A percentile compares a stretch with the other conserved stretches of the same genome.
Evolutionary conservation across 768 basidiomycete genomes (phyloP).

Genomic region (Dioszegia aurantiaca): DNA sequence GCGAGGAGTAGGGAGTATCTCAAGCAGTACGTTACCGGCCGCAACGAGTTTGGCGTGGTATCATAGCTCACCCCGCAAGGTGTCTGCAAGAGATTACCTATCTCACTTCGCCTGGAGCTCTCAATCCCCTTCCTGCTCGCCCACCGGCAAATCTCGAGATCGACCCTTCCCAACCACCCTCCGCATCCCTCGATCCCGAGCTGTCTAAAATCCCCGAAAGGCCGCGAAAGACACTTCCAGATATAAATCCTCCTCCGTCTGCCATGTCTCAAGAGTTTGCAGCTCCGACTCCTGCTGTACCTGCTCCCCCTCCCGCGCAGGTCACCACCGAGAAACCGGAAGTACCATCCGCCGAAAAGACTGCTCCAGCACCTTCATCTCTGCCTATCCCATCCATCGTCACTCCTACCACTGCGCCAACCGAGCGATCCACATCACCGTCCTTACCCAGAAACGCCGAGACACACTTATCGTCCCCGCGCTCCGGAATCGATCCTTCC

Average conservation of each 20-base stretch:
- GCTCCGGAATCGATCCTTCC: neutral
- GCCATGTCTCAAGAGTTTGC: neutral
- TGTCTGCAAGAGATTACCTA: constrained; percentile 98
- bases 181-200: neutral
- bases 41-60: too few relatives aligned
- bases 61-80: constrained; percentile 54
- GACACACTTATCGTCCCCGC: too few relatives aligned
- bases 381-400: too few relatives aligned
- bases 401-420: too few relatives aligned
- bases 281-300: neutral
- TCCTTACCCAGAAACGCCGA: too few relatives aligned
- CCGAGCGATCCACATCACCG: too few relatives aligned
- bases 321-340: neutral
- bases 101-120: constrained; percentile 90
- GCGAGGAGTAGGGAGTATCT: constrained; percentile 93
- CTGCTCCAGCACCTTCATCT: too few relatives aligned
- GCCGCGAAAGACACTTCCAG: constrained; percentile 35
- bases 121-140: constrained; percentile 91
- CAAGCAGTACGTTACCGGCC: constrained; percentile 71
- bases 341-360: neutral
- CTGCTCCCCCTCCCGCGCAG: neutral
- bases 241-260: constrained; percentile 23
- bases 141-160: constrained; percentile 52
- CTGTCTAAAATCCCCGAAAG: constrained; percentile 19
- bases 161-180: too few relatives aligned